Conservation (phyloP, 306 rosid genomes). For the Casuarina equisetifolia region DNA sequence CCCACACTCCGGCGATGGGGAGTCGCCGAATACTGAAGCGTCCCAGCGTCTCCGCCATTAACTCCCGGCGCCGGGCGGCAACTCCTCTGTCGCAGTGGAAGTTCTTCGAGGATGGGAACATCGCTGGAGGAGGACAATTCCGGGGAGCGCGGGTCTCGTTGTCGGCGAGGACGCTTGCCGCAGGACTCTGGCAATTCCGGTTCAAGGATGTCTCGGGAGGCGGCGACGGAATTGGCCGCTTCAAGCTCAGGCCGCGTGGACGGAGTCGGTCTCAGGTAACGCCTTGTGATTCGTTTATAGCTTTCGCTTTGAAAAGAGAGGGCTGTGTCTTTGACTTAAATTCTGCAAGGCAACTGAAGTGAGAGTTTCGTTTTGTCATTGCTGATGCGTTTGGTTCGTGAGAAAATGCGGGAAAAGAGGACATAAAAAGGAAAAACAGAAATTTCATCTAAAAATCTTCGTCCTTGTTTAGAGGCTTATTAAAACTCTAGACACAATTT, state of each 20-base stretch:
- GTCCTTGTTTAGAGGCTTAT: not conserved
- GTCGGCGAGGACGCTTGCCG: conserved; percentile 65
- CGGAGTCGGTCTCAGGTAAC: conserved; percentile 32
- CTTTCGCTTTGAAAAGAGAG: not conserved
- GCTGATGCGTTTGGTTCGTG: not conserved
- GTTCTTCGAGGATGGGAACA: conserved; percentile 1
- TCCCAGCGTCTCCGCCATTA: not conserved
- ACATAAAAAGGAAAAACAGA: not conserved
- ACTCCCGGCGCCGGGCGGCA: conserved; percentile 10
- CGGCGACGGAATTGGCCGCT: conserved; percentile 3
- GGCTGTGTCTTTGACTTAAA: not conserved
- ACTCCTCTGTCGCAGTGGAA: conserved; percentile 35
- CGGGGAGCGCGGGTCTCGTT: conserved; percentile 23
- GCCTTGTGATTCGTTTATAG: not conserved
- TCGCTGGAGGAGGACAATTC: conserved; percentile 10
- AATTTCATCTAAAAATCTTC: not conserved
- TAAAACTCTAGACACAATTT: not conserved
- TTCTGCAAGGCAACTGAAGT: not conserved
- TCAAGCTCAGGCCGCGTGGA: not conserved
- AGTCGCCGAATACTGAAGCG: conserved; percentile 28
- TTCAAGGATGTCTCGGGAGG: conserved; percentile 31
- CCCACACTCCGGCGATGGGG: conserved; percentile 12
- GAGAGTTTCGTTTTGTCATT: not conserved
- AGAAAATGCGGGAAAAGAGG: not conserved
- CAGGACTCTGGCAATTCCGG: conserved; percentile 52